Evolutionary conservation across 2,329 filamentous ascomycete genomes (phyloP).

Genomic region (Lojkania enalia): DNA sequence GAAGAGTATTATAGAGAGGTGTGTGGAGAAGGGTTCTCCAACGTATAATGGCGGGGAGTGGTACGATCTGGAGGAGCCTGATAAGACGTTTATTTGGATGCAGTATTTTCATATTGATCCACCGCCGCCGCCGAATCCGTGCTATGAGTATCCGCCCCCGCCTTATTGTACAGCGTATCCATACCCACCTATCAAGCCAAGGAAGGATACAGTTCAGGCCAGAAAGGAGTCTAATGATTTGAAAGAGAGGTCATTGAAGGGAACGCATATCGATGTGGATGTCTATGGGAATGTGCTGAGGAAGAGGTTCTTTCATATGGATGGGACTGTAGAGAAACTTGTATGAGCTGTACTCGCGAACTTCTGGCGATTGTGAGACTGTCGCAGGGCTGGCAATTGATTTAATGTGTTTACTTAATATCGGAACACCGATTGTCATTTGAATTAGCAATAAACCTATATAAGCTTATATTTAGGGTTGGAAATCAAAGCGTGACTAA

Average conservation of each 20-base stretch:
- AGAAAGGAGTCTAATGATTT: neutral
- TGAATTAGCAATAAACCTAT: no score
- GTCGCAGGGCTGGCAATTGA: no score
- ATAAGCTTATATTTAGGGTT: no score
- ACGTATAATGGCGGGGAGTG: neutral
- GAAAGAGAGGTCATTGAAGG: neutral
- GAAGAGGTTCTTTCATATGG: neutral
- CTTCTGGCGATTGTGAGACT: no score
- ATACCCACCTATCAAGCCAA: neutral
- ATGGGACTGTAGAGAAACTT: neutral
- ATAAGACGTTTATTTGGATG: slow-evolving; percentile 2
- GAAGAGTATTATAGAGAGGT: slow-evolving; percentile 2
- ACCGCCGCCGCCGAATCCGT: slow-evolving; percentile 1
- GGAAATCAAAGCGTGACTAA: no score
- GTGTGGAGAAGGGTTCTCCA: neutral
- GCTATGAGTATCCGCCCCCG: slow-evolving; percentile 1
- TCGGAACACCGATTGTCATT: no score
- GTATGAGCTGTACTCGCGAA: no score
- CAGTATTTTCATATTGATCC: neutral
- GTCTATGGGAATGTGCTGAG: neutral
- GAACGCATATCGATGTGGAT: neutral
- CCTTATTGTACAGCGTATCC: neutral
- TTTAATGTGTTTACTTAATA: no score
- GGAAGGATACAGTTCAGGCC: neutral
- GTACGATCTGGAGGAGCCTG: neutral